Percentiles rank a stretch among this genome's conserved stretches.
phyloP scores from a whole-genome alignment of 805 yeast species.

The Candida sakaeoensis region DNA sequence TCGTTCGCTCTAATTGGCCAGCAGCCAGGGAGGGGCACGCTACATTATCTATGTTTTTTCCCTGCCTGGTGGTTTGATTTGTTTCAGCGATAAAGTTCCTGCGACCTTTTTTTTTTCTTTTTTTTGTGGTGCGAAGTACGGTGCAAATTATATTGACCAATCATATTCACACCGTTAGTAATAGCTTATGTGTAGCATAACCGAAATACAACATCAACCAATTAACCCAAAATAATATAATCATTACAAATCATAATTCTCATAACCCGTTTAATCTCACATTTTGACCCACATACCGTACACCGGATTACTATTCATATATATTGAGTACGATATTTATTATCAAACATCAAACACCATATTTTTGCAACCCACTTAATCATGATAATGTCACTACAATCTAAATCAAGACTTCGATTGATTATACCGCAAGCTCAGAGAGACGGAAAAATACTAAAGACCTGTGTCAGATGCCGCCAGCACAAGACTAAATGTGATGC shows the following conservation, averaged over 20 bases:
- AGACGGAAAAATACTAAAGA: slow-evolving; percentile 35
- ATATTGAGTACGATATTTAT: neutral
- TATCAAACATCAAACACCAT: neutral
- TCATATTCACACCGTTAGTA: neutral
- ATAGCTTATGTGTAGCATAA: neutral
- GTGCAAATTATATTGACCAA: neutral
- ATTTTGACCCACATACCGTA: slow-evolving; percentile 1
- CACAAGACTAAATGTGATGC: slow-evolving; percentile 69
- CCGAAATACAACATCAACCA: neutral
- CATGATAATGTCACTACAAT: slow-evolving; percentile 16
- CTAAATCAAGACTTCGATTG: slow-evolving; percentile 13
- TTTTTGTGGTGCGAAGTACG: slow-evolving; percentile 1
- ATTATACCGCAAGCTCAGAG: slow-evolving; percentile 12
- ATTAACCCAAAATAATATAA: neutral
- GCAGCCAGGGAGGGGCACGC: too few species aligned
- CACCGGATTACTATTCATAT: neutral
- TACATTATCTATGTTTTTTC: too few species aligned
- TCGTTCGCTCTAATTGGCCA: neutral
- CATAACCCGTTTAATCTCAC: neutral
- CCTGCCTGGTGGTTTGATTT: too few species aligned
- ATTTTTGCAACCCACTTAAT: neutral
- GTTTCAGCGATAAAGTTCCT: neutral
- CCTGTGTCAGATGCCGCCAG: slow-evolving; percentile 62
- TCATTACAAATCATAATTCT: neutral
- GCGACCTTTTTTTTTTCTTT: neutral